Evolutionary conservation across 2,329 filamentous ascomycete genomes (phyloP), one percentile per base, ranked within the genome.

Genomic region (Monosporascus sp.): DNA sequence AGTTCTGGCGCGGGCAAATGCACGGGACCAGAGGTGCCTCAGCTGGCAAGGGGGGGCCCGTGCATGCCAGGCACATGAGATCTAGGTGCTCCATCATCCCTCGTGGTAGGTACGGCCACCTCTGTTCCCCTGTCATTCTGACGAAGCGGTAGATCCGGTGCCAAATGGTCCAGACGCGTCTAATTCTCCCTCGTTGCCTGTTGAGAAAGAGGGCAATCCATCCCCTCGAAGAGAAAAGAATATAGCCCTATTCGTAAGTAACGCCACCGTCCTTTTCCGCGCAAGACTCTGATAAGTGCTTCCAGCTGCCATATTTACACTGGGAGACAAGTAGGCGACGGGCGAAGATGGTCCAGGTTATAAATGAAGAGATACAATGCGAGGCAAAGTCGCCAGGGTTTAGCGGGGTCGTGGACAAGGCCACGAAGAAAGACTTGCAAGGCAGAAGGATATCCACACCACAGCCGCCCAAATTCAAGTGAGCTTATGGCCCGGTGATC

Each of bases 221-320:
- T 8, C 22, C 4, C n/a, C 11, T 7, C 7, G 43, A 15, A 41
- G 14, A 4, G 51, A 46, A 2, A 52, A 49, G 2, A 64, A 64
- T 7, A 58, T 65, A 24, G 63, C 60, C 0, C 49, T 65, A 0
- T 66, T 66, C 18, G 63, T 65, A 41, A 48, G 62, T 61, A 20
- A 7, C 22, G 8, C 7, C 22, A 17, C 17, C 7, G 24, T n/a
- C 20, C 5, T 37, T 24, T 3, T 27, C 7, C 17, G n/a, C 20
- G 18, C 35, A 35, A 18, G 7, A 20, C 1, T 17, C 20, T 44
- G 14, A 50, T 36, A 36, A 7, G 7, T 20, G 31, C 11, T 3
- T 38, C 0, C 20, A 74, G 71, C 70, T 73, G 66, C 71, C 71
- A 1, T 74, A 68, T 43, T 65, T 75, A 2, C 72, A 75, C 24